Evolutionary conservation across 1,284 basidiomycete genomes (phyloP).

Genomic region (Fomitopsis palustris): DNA sequence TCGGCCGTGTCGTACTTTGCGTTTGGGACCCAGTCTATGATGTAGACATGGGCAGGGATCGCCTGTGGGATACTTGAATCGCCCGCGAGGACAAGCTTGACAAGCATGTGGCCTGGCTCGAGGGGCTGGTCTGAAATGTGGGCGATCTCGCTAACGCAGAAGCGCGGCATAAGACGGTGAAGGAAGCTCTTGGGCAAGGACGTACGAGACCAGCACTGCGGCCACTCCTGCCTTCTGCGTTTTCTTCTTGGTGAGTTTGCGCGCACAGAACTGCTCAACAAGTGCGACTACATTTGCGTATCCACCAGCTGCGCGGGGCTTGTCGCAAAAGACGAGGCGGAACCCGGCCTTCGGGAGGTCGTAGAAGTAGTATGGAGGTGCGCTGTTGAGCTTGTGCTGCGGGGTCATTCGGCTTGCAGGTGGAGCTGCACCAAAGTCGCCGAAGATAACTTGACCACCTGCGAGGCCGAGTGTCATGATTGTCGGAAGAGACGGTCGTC

Average conservation of each 20-base stretch:
- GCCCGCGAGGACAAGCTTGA: slow-evolving; percentile 1
- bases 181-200: no score
- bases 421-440: no score
- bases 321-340: slow-evolving; percentile 6
- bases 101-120: slow-evolving; percentile 7
- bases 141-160: neutral
- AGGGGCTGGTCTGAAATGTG: slow-evolving; percentile 3
- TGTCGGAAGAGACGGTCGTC: no score
- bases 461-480: no score
- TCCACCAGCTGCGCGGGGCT: neutral
- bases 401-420: no score
- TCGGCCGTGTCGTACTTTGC: neutral
- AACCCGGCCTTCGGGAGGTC: neutral
- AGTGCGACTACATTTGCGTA: neutral
- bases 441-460: no score
- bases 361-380: slow-evolving; percentile 3
- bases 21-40: neutral
- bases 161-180: neutral
- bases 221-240: neutral
- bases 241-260: neutral
- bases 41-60: slow-evolving; percentile 3
- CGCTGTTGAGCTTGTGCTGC: neutral
- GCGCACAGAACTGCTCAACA: neutral
- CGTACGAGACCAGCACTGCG: slow-evolving; percentile 3
- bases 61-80: neutral